phyloP scores from a whole-genome alignment of 2,329 filamentous ascomycete species.

The Pochonia chlamydosporia region DNA sequence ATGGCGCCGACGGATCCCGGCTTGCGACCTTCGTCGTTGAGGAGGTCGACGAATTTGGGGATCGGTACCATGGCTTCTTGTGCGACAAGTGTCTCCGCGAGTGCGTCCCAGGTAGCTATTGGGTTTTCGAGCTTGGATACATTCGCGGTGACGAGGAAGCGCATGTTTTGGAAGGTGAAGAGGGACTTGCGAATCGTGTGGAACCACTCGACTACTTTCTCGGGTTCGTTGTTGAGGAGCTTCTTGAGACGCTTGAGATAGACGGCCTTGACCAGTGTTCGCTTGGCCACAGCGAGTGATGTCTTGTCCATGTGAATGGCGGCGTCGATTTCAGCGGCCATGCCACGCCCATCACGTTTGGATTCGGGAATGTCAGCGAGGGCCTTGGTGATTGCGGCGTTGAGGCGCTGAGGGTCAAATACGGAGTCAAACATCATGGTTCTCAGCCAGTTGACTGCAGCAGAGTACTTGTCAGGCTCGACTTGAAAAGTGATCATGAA shows the following conservation, averaged over 20 bases:
- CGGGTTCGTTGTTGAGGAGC: slow-evolving; percentile 69
- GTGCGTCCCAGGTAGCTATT: slow-evolving; percentile 68
- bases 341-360: slow-evolving; percentile 76
- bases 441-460: slow-evolving; percentile 76
- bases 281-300: slow-evolving; percentile 70
- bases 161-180: slow-evolving; percentile 79
- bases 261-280: slow-evolving; percentile 77
- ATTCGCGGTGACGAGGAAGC: slow-evolving; percentile 78
- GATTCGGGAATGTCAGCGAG: slow-evolving; percentile 86
- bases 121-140: slow-evolving; percentile 67
- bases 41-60: slow-evolving; percentile 60
- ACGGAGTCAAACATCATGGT: slow-evolving; percentile 84
- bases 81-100: slow-evolving; percentile 34
- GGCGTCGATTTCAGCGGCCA: slow-evolving; percentile 61
- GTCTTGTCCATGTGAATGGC: slow-evolving; percentile 76
- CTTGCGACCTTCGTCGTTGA: slow-evolving; percentile 67
- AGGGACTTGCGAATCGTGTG: slow-evolving; percentile 69
- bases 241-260: slow-evolving; percentile 84
- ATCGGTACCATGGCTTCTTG: slow-evolving; percentile 58
- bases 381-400: slow-evolving; percentile 68
- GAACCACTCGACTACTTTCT: slow-evolving; percentile 70
- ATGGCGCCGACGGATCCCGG: slow-evolving; percentile 70
- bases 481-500: slow-evolving; percentile 77
- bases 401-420: slow-evolving; percentile 67
- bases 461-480: slow-evolving; percentile 80